A percentile compares a stretch with the other conserved stretches of the same genome.
These are phyloP conservation scores for Sophora flavescens DNA, from an alignment of 306 rosid genomes.

Conservation along the genomic window DNA sequence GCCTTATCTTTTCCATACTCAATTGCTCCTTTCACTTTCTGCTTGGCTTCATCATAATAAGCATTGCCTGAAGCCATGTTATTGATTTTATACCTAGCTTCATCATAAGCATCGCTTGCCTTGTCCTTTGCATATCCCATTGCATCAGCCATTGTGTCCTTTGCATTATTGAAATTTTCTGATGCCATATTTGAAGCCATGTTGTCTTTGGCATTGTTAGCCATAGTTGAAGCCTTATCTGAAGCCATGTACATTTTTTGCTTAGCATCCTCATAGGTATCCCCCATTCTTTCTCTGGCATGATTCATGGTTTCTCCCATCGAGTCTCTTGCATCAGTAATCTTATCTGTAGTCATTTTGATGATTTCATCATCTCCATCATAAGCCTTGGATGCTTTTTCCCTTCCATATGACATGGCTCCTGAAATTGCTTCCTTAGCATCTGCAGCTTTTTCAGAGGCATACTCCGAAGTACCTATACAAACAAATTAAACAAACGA, in stretches of 20 bases:
- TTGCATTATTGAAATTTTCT: conserved; percentile 29
- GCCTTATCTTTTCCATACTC: conserved; percentile 38
- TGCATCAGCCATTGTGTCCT: conserved; percentile 10
- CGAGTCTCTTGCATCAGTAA: conserved; percentile 21
- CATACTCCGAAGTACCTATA: conserved; percentile 52
- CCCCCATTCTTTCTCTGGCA: conserved; percentile 36
- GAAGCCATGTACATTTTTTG: conserved; percentile 31
- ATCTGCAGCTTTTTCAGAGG: conserved; percentile 42
- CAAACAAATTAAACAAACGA: conserved; percentile 9
- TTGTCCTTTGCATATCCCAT: conserved; percentile 35
- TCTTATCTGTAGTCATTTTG: conserved; percentile 43
- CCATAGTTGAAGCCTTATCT: conserved; percentile 44
- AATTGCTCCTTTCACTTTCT: conserved; percentile 18
- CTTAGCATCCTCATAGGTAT: conserved; percentile 39
- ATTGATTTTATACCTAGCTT: not conserved
- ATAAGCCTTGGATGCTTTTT: conserved; percentile 20
- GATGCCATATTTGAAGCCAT: conserved; percentile 27
- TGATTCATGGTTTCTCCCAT: not conserved
- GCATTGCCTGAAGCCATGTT: conserved; percentile 10
- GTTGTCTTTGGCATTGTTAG: conserved; percentile 35
- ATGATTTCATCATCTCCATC: conserved; percentile 37
- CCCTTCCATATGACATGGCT: conserved; percentile 37
- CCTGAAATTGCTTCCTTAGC: conserved; percentile 43
- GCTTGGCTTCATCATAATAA: conserved; percentile 37
- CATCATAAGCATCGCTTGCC: conserved; percentile 39